phyloP scores from a whole-genome alignment of 2,329 filamentous ascomycete genomes.

The Cercospora sp. region DNA sequence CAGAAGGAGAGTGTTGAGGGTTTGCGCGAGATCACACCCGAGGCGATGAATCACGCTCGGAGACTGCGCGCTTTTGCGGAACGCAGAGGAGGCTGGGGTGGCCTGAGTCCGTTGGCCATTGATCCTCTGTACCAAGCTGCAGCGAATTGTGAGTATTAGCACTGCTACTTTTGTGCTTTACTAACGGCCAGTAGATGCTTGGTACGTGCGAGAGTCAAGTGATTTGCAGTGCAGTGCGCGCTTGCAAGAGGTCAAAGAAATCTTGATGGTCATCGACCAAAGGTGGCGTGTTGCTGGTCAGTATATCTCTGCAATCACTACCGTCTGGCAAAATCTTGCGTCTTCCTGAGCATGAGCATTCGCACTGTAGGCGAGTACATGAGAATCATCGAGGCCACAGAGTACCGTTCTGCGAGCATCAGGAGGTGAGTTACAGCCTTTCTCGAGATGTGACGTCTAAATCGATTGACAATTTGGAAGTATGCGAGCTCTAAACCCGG shows the following conservation, averaged over 20 bases:
- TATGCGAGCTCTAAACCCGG: background rate
- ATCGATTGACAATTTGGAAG: slow-evolving; percentile 22
- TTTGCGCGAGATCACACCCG: background rate
- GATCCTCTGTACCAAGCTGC: slow-evolving; percentile 42
- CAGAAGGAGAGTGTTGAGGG: slow-evolving; percentile 34
- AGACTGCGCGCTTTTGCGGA: background rate
- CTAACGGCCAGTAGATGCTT: background rate
- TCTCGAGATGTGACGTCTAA: slow-evolving; percentile 17
- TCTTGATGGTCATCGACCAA: background rate
- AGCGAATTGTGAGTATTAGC: slow-evolving; percentile 32
- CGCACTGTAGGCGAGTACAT: background rate
- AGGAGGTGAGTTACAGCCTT: background rate
- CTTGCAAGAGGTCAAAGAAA: background rate
- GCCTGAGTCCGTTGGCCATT: background rate
- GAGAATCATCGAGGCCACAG: background rate
- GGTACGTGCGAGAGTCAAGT: background rate
- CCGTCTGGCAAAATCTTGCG: background rate
- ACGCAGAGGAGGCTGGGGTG: background rate
- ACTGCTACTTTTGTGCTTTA: background rate
- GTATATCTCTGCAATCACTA: background rate
- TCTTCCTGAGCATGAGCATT: slow-evolving; percentile 4
- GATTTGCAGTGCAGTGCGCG: background rate
- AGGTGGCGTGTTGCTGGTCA: background rate
- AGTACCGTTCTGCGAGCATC: background rate
- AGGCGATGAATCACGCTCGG: background rate